A percentile compares a stretch with the other conserved stretches of the same genome.
Evolutionary conservation across 2,329 filamentous ascomycete species (phyloP).

Genomic region (Pseudogymnoascus sp.): DNA sequence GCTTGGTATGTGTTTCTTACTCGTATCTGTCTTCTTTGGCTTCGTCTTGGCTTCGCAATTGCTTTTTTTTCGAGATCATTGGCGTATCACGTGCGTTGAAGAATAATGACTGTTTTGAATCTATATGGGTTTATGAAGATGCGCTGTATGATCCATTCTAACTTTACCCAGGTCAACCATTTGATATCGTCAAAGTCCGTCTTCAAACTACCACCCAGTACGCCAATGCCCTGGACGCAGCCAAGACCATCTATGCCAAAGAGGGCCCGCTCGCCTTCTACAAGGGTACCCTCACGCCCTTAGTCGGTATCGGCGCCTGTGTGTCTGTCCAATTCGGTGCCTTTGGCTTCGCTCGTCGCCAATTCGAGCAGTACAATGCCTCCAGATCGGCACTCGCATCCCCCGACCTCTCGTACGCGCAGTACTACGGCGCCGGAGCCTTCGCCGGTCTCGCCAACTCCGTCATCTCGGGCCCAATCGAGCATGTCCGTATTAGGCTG

Average conservation of each 20-base stretch:
- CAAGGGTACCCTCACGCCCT: slow-evolving; percentile 91
- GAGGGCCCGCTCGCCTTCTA: slow-evolving; percentile 93
- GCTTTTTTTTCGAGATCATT: background rate
- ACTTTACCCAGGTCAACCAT: slow-evolving; percentile 51
- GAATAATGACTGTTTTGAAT: slow-evolving; percentile 7
- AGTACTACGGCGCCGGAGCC: slow-evolving; percentile 87
- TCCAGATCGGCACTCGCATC: slow-evolving; percentile 32
- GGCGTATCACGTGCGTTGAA: slow-evolving; percentile 1
- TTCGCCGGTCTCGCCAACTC: slow-evolving; percentile 91
- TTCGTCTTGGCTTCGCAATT: background rate
- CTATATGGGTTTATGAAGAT: background rate
- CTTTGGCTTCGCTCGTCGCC: slow-evolving; percentile 86
- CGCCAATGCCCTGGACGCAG: slow-evolving; percentile 71
- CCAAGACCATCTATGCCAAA: slow-evolving; percentile 73
- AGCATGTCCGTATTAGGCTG: slow-evolving; percentile 91
- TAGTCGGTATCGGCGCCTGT: slow-evolving; percentile 93
- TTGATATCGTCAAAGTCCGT: slow-evolving; percentile 95
- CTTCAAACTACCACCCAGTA: slow-evolving; percentile 85
- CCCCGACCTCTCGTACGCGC: slow-evolving; percentile 60
- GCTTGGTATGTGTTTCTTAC: slow-evolving; percentile 57
- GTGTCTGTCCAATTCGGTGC: slow-evolving; percentile 98
- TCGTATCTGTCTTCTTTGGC: background rate
- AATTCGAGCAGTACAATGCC: slow-evolving; percentile 69
- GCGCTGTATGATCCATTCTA: slow-evolving; percentile 14
- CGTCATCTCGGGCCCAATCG: slow-evolving; percentile 81